Evolutionary conservation across 306 rosid species (phyloP), one percentile per base, ranked within the genome.

Genomic region (Ceratonia siliqua): DNA sequence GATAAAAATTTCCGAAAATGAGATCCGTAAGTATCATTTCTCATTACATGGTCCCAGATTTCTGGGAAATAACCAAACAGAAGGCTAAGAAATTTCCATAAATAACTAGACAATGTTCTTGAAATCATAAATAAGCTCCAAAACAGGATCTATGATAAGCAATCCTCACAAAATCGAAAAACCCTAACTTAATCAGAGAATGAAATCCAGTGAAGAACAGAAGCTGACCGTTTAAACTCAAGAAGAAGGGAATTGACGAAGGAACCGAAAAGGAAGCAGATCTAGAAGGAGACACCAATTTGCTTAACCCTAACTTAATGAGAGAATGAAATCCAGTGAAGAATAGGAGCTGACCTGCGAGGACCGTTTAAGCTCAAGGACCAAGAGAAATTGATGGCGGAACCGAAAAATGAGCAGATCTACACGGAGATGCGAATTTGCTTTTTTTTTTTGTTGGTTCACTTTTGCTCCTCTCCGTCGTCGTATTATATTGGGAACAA

Each of bases 291-390:
- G n/a, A n/a, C n/a, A n/a, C n/a, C n/a, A n/a, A n/a, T n/a, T n/a
- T n/a, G n/a, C n/a, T n/a, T 61, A 35, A 35, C 13, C 2, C 1
- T 39, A 6, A 39, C 42, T 4, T 5, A 70, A 4, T 14, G 48
- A 28, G 62, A 35, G 39, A 25, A 33, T 1, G 39, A 45, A 8
- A 41, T 18, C 13, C 7, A 73, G 48, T 2, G 74, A 65, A 64
- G 73, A 56, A 43, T 22, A 67, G 66, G 68, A 75, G 85, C 82
- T 85, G 85, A 89, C 92, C 93, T 82, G 75, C 25, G 15, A 59
- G 21, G 36, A 32, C 15, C 5, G 15, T 33, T 17, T 42, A 59
- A 59, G 66, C 14, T 55, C 62, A 25, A 62, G 68, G 73, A 82
- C 68, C 79, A 63, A 55, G 79, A 72, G 20, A 75, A 75, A 66